phyloP scores from a whole-genome alignment of 805 yeast species.

The Myxozyma geophila region DNA sequence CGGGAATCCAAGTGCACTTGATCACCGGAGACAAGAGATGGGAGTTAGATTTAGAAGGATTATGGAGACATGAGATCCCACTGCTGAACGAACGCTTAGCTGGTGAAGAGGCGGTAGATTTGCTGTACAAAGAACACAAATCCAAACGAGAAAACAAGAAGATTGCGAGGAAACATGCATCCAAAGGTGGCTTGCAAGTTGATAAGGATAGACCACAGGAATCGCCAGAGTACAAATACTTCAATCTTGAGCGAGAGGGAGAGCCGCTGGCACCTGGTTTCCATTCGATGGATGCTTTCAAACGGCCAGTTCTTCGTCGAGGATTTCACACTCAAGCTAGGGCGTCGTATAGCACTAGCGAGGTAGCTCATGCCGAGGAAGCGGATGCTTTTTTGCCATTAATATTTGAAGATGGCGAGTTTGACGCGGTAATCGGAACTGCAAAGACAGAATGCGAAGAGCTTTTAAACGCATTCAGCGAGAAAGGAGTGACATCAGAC shows the following conservation, averaged over 20 bases:
- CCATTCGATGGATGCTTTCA: neutral
- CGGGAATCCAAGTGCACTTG: conserved; percentile 70
- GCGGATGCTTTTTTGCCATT: neutral
- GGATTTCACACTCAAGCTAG: conserved; percentile 10
- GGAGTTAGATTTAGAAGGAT: conserved; percentile 69
- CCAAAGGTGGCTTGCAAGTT: conserved; percentile 13
- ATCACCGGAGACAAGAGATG: conserved; percentile 71
- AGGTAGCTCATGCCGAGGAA: neutral
- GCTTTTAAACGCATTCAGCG: neutral
- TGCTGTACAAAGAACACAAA: conserved; percentile 4
- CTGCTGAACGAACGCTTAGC: conserved; percentile 4
- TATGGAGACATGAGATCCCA: conserved; percentile 53
- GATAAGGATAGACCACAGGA: conserved; percentile 9
- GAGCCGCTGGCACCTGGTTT: conserved; percentile 5
- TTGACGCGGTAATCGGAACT: neutral
- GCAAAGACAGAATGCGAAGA: neutral
- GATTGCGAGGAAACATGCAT: conserved; percentile 16
- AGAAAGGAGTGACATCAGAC: neutral
- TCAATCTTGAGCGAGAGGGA: neutral
- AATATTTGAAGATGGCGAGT: conserved; percentile 1
- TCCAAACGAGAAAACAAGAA: conserved; percentile 12
- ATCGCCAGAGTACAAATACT: conserved; percentile 16
- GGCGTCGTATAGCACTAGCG: neutral
- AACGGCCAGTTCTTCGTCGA: conserved; percentile 5
- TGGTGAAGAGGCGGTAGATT: neutral